A percentile compares a stretch with the other conserved stretches of the same genome.
Evolutionary conservation across 129 eudicot genomes (phyloP).

Genomic region (Centella asiatica): DNA sequence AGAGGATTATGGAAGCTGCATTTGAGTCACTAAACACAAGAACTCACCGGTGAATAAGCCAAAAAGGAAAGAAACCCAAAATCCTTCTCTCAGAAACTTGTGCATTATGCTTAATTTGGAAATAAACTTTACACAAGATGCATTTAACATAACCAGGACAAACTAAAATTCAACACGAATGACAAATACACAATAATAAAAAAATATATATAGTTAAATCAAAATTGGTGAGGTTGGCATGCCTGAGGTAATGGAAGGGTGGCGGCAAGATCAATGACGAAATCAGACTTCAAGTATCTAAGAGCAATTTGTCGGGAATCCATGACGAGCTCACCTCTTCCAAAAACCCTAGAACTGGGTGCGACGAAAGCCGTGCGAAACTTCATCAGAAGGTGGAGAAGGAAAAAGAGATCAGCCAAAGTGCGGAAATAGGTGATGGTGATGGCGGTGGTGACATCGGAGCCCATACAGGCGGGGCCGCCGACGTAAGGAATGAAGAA

Average conservation of each 20-base stretch:
- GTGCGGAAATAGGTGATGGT: constrained; percentile 56
- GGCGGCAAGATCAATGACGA: constrained; percentile 74
- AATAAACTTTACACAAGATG: too few relatives aligned
- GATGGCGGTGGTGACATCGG: constrained; percentile 38
- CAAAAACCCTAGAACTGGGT: constrained; percentile 77
- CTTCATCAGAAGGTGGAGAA: constrained; percentile 61
- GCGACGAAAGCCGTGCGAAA: constrained; percentile 82
- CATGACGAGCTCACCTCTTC: constrained; percentile 88
- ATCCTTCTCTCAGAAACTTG: too few relatives aligned
- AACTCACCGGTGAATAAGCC: too few relatives aligned
- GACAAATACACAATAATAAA: neutral
- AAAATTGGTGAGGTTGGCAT: neutral
- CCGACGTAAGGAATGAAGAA: constrained; percentile 76
- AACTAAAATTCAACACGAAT: too few relatives aligned
- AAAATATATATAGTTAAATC: neutral
- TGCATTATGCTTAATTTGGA: too few relatives aligned
- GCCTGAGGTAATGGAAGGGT: constrained; percentile 89
- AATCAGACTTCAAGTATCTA: constrained; percentile 60
- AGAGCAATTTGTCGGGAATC: constrained; percentile 49
- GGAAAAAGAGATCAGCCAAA: constrained; percentile 50
- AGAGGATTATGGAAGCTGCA: too few relatives aligned
- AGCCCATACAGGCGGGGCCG: constrained; percentile 59
- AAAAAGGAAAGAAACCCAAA: too few relatives aligned
- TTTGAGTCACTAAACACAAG: too few relatives aligned
- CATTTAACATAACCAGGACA: too few relatives aligned